A percentile compares a stretch with the other conserved stretches of the same genome.
Evolutionary conservation across 2,329 filamentous ascomycete genomes (phyloP).

Genomic region (Chaetomium olivaceum): DNA sequence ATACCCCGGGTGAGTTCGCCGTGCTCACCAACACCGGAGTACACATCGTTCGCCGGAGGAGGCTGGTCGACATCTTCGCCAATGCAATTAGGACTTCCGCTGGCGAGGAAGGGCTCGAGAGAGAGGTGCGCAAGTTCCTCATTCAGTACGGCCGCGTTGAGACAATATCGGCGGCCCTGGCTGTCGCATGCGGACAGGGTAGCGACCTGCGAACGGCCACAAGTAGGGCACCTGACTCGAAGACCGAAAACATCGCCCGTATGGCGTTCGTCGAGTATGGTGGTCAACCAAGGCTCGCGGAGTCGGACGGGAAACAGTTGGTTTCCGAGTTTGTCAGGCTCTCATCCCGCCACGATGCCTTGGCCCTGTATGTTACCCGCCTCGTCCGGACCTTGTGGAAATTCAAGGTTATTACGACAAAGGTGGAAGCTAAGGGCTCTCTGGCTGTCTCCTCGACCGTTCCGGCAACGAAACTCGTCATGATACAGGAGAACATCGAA

Average conservation of each 20-base stretch:
- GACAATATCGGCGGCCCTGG: slow-evolving; percentile 84
- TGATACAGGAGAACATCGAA: slow-evolving; percentile 78
- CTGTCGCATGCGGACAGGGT: slow-evolving; percentile 92
- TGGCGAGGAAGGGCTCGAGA: slow-evolving; percentile 78
- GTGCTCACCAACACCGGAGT: slow-evolving; percentile 90
- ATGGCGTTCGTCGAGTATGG: slow-evolving; percentile 91
- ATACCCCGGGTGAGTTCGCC: slow-evolving; percentile 77
- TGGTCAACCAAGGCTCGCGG: slow-evolving; percentile 80
- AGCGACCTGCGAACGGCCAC: slow-evolving; percentile 72
- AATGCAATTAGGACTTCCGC: slow-evolving; percentile 66
- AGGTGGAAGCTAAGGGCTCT: slow-evolving; percentile 54
- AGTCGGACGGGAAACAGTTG: slow-evolving; percentile 69
- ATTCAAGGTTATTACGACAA: slow-evolving; percentile 66
- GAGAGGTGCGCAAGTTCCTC: slow-evolving; percentile 80
- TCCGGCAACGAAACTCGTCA: slow-evolving; percentile 65
- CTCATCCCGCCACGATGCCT: slow-evolving; percentile 84
- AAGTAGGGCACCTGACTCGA: slow-evolving; percentile 76
- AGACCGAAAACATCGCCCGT: slow-evolving; percentile 81
- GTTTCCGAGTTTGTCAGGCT: slow-evolving; percentile 81
- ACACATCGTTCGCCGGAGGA: slow-evolving; percentile 77
- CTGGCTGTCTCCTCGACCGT: slow-evolving; percentile 68
- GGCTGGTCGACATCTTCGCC: slow-evolving; percentile 91
- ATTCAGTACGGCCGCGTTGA: slow-evolving; percentile 84
- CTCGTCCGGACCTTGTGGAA: slow-evolving; percentile 91
- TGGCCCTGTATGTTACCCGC: slow-evolving; percentile 83